Base-by-base conservation (phyloP, 208 protist species). In the Novymonas esmeraldas region DNA sequence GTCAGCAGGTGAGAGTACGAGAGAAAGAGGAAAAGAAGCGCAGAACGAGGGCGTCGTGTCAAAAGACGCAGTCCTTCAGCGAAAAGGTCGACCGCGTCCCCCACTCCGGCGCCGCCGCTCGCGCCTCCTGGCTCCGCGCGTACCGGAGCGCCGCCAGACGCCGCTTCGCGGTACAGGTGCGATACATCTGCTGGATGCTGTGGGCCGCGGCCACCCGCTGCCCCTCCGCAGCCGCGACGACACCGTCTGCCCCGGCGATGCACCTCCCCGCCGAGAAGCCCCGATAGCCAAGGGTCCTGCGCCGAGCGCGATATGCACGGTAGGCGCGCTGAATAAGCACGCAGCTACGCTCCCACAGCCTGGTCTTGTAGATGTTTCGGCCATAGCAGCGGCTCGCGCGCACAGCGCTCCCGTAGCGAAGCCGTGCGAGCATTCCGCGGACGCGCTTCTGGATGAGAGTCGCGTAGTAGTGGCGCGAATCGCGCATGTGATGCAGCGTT, bases 371-470 rank as follows among this genome's bases (percentile, higher is more conserved):
- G 45, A 69, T 73, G 59, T 94, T 94, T 38, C 89, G 66, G 52
- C 84, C 89, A 46, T 84, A 89, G 54, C 82, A 90, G 24, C 85
- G 70, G 10, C 55, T 70, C 45, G 77, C 78, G 60, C 82, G 62
- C 49, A 92, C 85, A 3, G 49, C 73, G 26, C 28, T 44, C 1
- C 89, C 85, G 51, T 89, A 89, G 41, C 59, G 48, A 3, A 57
- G 74, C 6, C 89, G 83, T 42, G 78, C 75, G 24, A 88, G 62
- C 83, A 82, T 87, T 24, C 89, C 85, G 33, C 89, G 83, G 60
- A 89, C 81, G 5, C 55, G 65, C 57, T 84, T 90, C 56, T 94
- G 89, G 60, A 94, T 94, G 14, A 89, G 31, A 28, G 79, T 89
- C n/a, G 85, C 89, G 65, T 84, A 90, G 71, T 90, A 88, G 38